phyloP scores from a whole-genome alignment of 306 rosid species.

The Myrica gale region DNA sequence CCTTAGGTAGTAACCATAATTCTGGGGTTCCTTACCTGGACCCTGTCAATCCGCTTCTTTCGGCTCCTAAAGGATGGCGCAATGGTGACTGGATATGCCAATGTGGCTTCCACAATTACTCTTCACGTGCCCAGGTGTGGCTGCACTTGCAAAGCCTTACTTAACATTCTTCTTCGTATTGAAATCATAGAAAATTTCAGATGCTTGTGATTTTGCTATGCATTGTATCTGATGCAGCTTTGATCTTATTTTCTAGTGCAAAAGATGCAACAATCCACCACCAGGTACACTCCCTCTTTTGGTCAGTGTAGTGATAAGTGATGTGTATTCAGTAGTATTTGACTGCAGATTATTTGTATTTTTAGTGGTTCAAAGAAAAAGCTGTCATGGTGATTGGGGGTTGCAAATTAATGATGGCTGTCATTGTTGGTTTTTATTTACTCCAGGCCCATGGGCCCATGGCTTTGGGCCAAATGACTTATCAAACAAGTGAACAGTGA shows the following conservation, averaged over 20 bases:
- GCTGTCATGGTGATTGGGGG: neutral
- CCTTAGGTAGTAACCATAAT: slow-evolving; percentile 50
- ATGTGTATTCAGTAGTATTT: neutral
- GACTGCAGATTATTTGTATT: neutral
- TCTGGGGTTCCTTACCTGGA: slow-evolving; percentile 52
- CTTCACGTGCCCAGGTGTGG: slow-evolving; percentile 85
- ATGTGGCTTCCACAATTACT: slow-evolving; percentile 93
- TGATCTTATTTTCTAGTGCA: slow-evolving; percentile 68
- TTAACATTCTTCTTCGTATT: slow-evolving; percentile 16
- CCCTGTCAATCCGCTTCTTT: slow-evolving; percentile 41
- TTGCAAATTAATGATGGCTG: neutral
- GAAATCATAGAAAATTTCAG: neutral
- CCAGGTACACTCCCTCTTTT: slow-evolving; percentile 55
- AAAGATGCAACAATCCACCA: slow-evolving; percentile 83
- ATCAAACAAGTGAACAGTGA: no score
- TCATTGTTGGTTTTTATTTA: neutral
- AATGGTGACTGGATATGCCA: slow-evolving; percentile 92
- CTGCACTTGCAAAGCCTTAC: neutral
- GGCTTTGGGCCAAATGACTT: neutral
- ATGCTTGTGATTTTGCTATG: neutral
- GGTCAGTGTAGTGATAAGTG: neutral
- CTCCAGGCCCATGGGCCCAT: neutral
- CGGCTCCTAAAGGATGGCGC: slow-evolving; percentile 78
- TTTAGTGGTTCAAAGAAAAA: neutral
- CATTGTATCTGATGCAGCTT: slow-evolving; percentile 35